A percentile compares a stretch with the other conserved stretches of the same genome.
phyloP scores from a whole-genome alignment of 257 asterid species.

The Salvia hispanica region DNA sequence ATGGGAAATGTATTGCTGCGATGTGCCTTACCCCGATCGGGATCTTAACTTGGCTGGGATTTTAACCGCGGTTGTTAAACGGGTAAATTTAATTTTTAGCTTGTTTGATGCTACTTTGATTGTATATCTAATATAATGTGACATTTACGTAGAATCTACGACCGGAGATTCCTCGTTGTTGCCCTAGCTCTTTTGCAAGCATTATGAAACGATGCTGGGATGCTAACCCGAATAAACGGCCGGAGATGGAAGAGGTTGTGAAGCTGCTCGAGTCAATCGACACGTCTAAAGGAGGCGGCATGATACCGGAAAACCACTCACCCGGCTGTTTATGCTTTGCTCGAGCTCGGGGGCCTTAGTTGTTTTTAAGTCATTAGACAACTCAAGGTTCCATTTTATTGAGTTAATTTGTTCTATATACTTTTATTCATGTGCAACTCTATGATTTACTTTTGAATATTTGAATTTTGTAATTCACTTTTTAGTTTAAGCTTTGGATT shows the following conservation, averaged over 20 bases:
- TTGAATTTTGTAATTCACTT: too few relatives aligned
- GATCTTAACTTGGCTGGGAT: slow-evolving; percentile 81
- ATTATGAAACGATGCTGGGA: slow-evolving; percentile 90
- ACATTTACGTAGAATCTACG: slow-evolving; percentile 51
- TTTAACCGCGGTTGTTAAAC: slow-evolving; percentile 63
- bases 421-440: too few relatives aligned
- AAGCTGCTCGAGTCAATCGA: slow-evolving; percentile 68
- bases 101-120: neutral
- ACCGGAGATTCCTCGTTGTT: slow-evolving; percentile 80
- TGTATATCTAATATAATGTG: neutral
- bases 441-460: too few relatives aligned
- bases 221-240: slow-evolving; percentile 67
- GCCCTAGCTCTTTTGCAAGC: slow-evolving; percentile 60
- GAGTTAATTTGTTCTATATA: too few relatives aligned
- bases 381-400: too few relatives aligned
- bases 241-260: slow-evolving; percentile 85
- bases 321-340: slow-evolving; percentile 67
- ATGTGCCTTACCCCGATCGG: slow-evolving; percentile 67
- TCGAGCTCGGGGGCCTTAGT: slow-evolving; percentile 57
- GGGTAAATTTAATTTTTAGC: slow-evolving; percentile 34
- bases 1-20: slow-evolving; percentile 86
- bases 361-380: too few relatives aligned
- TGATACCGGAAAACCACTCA: slow-evolving; percentile 78
- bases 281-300: slow-evolving; percentile 83
- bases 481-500: too few relatives aligned